Evolutionary conservation across 2,329 filamentous ascomycete species (phyloP).

Genomic region (Diaporthe helianthi): DNA sequence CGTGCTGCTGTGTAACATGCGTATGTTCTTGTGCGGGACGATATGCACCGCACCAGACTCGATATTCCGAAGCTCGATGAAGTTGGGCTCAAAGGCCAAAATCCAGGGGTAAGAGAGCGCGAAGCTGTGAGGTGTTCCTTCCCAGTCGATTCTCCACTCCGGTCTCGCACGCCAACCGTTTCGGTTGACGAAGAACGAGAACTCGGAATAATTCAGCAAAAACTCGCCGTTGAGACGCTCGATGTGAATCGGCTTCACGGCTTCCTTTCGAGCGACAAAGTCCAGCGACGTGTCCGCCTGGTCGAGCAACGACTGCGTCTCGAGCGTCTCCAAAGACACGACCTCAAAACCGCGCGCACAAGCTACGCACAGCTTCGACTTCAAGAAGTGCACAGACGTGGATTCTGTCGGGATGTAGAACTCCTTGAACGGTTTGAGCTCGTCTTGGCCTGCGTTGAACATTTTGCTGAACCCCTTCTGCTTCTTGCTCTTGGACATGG

Average conservation of each 20-base stretch:
- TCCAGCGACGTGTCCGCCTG: slow-evolving; percentile 98
- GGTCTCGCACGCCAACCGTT: slow-evolving; percentile 96
- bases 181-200: slow-evolving; percentile 98
- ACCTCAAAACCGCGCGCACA: slow-evolving; percentile 97
- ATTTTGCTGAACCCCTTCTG: slow-evolving; percentile 96
- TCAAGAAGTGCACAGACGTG: slow-evolving; percentile 97
- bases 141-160: slow-evolving; percentile 98
- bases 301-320: slow-evolving; percentile 95
- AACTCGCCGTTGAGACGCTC: slow-evolving; percentile 97
- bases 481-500: slow-evolving; percentile 91
- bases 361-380: slow-evolving; percentile 94
- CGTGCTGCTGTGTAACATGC: slow-evolving; percentile 96
- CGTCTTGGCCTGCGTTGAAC: slow-evolving; percentile 91
- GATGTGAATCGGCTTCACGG: slow-evolving; percentile 94
- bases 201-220: slow-evolving; percentile 96
- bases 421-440: slow-evolving; percentile 96
- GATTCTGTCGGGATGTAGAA: slow-evolving; percentile 99
- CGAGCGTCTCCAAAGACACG: slow-evolving; percentile 94
- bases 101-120: slow-evolving; percentile 97
- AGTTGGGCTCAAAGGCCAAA: slow-evolving; percentile 94
- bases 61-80: slow-evolving; percentile 95
- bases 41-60: slow-evolving; percentile 96
- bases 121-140: slow-evolving; percentile 90
- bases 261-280: slow-evolving; percentile 93
- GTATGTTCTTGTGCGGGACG: slow-evolving; percentile 93